Evolutionary conservation across 2,329 filamentous ascomycete genomes (phyloP).

Genomic region (Xylaria arbuscula): DNA sequence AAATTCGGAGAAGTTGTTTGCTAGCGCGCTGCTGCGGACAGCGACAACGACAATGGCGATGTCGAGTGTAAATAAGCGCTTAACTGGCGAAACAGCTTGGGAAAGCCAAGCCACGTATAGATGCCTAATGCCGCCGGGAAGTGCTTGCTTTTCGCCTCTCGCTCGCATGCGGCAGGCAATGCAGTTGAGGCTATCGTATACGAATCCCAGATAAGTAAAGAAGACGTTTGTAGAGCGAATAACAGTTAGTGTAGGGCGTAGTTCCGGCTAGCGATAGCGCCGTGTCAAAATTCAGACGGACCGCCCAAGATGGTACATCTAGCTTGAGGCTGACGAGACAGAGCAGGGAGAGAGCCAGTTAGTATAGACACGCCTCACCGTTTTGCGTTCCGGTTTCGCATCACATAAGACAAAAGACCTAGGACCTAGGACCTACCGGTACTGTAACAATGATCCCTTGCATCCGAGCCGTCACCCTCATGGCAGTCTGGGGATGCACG

Average conservation of each 20-base stretch:
- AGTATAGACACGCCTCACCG: neutral
- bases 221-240: neutral
- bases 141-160: neutral
- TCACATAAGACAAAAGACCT: neutral
- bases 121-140: neutral
- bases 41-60: neutral
- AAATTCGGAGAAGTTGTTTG: neutral
- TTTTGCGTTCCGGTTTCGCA: neutral
- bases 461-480: slow-evolving; percentile 1
- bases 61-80: too few species aligned
- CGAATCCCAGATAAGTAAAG: neutral
- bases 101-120: neutral
- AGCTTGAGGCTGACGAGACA: slow-evolving; percentile 4
- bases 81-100: neutral
- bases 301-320: neutral
- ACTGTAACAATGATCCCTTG: slow-evolving; percentile 13
- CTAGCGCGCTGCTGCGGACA: neutral
- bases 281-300: neutral
- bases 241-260: neutral
- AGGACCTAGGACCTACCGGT: neutral
- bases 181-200: neutral
- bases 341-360: too few species aligned
- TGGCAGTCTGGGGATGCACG: slow-evolving; percentile 10
- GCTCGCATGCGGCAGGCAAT: neutral
- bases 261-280: neutral